These are phyloP conservation scores for Juglanconis juglandina DNA, from an alignment of 2,329 filamentous ascomycete species.

Conservation along the genomic window DNA sequence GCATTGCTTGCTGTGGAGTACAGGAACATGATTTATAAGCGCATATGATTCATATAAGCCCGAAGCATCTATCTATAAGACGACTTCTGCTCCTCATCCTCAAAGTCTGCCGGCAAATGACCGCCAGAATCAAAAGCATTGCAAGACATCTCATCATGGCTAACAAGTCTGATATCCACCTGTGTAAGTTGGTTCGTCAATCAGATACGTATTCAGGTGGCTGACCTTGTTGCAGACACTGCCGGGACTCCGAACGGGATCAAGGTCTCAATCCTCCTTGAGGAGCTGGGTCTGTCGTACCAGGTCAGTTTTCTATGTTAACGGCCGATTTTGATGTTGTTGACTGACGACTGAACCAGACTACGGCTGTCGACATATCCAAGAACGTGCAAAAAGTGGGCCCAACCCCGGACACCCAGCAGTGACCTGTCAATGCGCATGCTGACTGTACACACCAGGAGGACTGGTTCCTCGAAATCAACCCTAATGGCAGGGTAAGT, in stretches of 20 bases:
- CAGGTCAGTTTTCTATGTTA: slow-evolving; percentile 42
- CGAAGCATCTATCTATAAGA: not conserved
- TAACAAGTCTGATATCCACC: slow-evolving; percentile 62
- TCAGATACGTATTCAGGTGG: not conserved
- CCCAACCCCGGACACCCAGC: not conserved
- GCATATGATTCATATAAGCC: not conserved
- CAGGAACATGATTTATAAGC: slow-evolving; percentile 17
- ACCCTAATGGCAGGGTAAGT: slow-evolving; percentile 55
- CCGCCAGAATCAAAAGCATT: slow-evolving; percentile 16
- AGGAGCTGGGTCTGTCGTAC: slow-evolving; percentile 82
- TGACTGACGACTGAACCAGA: slow-evolving; percentile 6
- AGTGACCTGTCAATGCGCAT: not conserved
- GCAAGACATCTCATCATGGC: slow-evolving; percentile 37
- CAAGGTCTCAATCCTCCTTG: slow-evolving; percentile 82
- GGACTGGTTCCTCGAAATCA: slow-evolving; percentile 66
- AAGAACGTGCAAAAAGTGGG: slow-evolving; percentile 59
- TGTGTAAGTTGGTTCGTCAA: slow-evolving; percentile 40
- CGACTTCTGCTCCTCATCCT: not conserved
- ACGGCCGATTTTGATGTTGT: too few relatives aligned
- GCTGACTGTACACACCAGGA: slow-evolving; percentile 27
- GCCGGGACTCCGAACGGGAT: slow-evolving; percentile 82
- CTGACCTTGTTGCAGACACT: slow-evolving; percentile 48
- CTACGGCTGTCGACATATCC: slow-evolving; percentile 46
- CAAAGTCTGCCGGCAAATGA: not conserved
- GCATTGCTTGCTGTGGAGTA: not conserved